Evolutionary conservation across 2,329 filamentous ascomycete genomes (phyloP).

Genomic region (Delphinella strobiligena): DNA sequence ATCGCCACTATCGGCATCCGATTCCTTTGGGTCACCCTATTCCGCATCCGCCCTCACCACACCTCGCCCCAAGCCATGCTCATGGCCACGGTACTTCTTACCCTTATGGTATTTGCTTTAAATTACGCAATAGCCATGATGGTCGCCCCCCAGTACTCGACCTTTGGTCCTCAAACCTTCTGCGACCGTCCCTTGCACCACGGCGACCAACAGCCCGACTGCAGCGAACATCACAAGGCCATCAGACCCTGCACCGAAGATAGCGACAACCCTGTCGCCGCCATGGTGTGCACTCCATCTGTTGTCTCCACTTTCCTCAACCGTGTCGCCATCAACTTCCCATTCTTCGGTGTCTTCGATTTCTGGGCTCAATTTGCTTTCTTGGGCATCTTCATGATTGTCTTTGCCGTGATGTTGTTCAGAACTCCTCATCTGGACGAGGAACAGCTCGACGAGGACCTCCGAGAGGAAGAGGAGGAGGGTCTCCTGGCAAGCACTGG

Average conservation of each 20-base stretch:
- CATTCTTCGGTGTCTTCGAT: slow-evolving; percentile 81
- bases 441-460: slow-evolving; percentile 71
- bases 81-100: slow-evolving; percentile 80
- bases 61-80: slow-evolving; percentile 87
- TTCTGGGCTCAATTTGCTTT: slow-evolving; percentile 97
- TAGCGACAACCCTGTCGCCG: slow-evolving; percentile 56
- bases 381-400: slow-evolving; percentile 64
- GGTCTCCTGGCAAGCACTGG: slow-evolving; percentile 76
- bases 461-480: slow-evolving; percentile 88
- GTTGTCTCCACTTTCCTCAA: slow-evolving; percentile 90
- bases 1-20: slow-evolving; percentile 82
- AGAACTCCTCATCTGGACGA: slow-evolving; percentile 67
- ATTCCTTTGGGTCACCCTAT: slow-evolving; percentile 90
- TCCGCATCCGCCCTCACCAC: slow-evolving; percentile 77
- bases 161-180: slow-evolving; percentile 87
- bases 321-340: slow-evolving; percentile 83
- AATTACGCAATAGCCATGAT: slow-evolving; percentile 91
- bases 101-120: slow-evolving; percentile 76
- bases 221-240: slow-evolving; percentile 55
- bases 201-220: slow-evolving; percentile 60
- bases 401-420: slow-evolving; percentile 69
- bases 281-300: slow-evolving; percentile 76
- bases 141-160: slow-evolving; percentile 90
- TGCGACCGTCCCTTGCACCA: slow-evolving; percentile 60
- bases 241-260: slow-evolving; percentile 75